Evolutionary conservation across 495 filamentous ascomycete genomes (phyloP).

Genomic region (Daldinia childiae): DNA sequence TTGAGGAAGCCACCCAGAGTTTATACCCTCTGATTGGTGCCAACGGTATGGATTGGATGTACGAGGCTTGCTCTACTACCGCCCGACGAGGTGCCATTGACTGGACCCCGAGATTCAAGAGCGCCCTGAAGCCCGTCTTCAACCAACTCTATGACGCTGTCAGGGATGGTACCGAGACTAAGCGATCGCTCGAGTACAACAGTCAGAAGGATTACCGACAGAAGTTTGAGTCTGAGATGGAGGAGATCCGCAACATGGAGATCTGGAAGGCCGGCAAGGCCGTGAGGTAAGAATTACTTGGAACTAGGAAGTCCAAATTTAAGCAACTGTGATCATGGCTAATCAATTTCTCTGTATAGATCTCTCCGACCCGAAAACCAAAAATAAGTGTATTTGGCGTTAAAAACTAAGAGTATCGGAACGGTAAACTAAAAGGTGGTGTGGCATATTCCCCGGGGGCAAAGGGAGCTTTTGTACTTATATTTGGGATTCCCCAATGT

Average conservation of each 20-base stretch:
- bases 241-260: constrained; percentile 95
- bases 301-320: background rate
- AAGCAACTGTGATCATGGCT: constrained; percentile 3
- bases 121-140: constrained; percentile 96
- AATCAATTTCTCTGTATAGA: constrained; percentile 52
- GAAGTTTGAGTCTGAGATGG: constrained; percentile 94
- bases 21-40: constrained; percentile 95
- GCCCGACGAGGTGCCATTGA: constrained; percentile 98
- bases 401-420: constrained; percentile 33
- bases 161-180: constrained; percentile 86
- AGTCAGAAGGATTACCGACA: constrained; percentile 91
- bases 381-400: constrained; percentile 65
- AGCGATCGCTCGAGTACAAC: constrained; percentile 95
- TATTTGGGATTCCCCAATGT: constrained; percentile 47
- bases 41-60: constrained; percentile 99
- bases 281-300: constrained; percentile 69
- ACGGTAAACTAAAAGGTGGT: constrained; percentile 37
- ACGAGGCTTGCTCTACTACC: constrained; percentile 98
- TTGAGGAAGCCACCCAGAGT: constrained; percentile 98
- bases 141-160: constrained; percentile 95
- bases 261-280: constrained; percentile 99
- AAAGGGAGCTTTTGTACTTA: constrained; percentile 46
- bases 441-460: constrained; percentile 37
- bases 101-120: constrained; percentile 95
- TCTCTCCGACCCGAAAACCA: constrained; percentile 93